phyloP scores from a whole-genome alignment of 2,329 filamentous ascomycete species.

The Bipolaris cookei region DNA sequence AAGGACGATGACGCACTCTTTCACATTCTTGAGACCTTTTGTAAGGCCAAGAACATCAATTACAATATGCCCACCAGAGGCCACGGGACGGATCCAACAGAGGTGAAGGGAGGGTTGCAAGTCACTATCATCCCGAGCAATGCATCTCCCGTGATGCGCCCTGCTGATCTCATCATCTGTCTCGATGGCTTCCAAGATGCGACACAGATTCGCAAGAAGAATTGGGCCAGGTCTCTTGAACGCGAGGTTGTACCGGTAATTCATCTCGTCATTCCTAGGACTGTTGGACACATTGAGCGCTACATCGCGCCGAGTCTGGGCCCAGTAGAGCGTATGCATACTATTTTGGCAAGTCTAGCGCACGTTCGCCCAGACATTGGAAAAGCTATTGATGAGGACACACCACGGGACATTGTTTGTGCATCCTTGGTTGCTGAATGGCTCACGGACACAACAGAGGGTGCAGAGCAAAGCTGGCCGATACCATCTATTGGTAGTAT shows the following conservation, averaged over 20 bases:
- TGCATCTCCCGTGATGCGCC: slow-evolving; percentile 25
- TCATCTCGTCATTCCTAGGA: slow-evolving; percentile 50
- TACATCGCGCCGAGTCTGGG: slow-evolving; percentile 39
- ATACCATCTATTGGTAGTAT: slow-evolving; percentile 41
- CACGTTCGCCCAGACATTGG: slow-evolving; percentile 42
- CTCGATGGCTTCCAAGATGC: slow-evolving; percentile 46
- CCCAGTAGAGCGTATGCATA: slow-evolving; percentile 37
- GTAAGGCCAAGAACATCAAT: slow-evolving; percentile 29
- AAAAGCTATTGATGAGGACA: slow-evolving; percentile 40
- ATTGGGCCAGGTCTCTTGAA: slow-evolving; percentile 32
- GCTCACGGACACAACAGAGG: slow-evolving; percentile 21
- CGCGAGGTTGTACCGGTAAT: slow-evolving; percentile 39
- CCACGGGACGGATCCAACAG: slow-evolving; percentile 12
- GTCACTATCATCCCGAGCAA: slow-evolving; percentile 47
- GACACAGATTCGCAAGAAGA: slow-evolving; percentile 31
- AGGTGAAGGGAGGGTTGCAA: slow-evolving; percentile 24
- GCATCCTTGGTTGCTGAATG: slow-evolving; percentile 38
- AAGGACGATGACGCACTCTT: slow-evolving; percentile 32
- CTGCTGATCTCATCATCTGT: slow-evolving; percentile 51
- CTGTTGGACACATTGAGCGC: slow-evolving; percentile 54
- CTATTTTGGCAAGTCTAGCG: slow-evolving; percentile 47
- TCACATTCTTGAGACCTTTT: slow-evolving; percentile 37
- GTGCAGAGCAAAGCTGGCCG: slow-evolving; percentile 31
- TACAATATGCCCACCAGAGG: slow-evolving; percentile 36
- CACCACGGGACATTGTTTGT: slow-evolving; percentile 30